Conservation (phyloP, 768 basidiomycete genomes). For the Rhodotorula kratochvilovae region DNA sequence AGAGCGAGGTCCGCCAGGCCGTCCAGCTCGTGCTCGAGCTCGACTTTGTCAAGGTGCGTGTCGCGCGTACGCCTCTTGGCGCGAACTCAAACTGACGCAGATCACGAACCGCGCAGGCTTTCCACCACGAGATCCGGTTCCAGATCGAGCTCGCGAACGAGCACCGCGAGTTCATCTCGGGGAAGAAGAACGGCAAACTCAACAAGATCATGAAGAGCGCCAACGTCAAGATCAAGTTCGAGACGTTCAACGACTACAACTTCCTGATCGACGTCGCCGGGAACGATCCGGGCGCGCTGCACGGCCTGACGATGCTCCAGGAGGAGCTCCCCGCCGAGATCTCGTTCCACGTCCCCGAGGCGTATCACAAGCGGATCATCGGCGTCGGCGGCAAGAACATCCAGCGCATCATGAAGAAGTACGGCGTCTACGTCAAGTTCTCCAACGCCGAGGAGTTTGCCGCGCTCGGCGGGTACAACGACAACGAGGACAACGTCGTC, state of each 20-base stretch:
- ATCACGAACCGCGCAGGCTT: constrained; percentile 55
- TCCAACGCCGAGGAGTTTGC: constrained; percentile 97
- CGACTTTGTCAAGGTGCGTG: constrained; percentile 77
- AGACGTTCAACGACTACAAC: constrained; percentile 75
- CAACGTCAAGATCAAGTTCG: constrained; percentile 97
- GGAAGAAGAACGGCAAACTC: constrained; percentile 99
- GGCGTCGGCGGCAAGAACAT: constrained; percentile 97
- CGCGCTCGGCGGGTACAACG: constrained; percentile 84
- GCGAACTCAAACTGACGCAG: not conserved
- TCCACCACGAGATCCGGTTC: constrained; percentile 96
- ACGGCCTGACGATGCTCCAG: constrained; percentile 81
- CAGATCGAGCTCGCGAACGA: constrained; percentile 97
- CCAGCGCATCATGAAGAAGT: constrained; percentile 99
- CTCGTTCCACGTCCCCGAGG: constrained; percentile 96
- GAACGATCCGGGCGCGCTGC: constrained; percentile 59
- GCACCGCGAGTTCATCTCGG: constrained; percentile 95
- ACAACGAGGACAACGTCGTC: constrained; percentile 97
- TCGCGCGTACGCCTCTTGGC: not conserved
- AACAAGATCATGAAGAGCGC: constrained; percentile 99
- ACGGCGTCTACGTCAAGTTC: constrained; percentile 99
- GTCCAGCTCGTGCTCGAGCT: constrained; percentile 81
- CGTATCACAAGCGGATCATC: constrained; percentile 97
- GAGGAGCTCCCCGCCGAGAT: constrained; percentile 98
- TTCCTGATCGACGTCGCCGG: constrained; percentile 43
- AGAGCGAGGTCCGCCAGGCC: constrained; percentile 81